Percentiles rank a stretch among this genome's conserved stretches.
phyloP scores from a whole-genome alignment of 345 rosid genomes.

The Barbarea vulgaris region DNA sequence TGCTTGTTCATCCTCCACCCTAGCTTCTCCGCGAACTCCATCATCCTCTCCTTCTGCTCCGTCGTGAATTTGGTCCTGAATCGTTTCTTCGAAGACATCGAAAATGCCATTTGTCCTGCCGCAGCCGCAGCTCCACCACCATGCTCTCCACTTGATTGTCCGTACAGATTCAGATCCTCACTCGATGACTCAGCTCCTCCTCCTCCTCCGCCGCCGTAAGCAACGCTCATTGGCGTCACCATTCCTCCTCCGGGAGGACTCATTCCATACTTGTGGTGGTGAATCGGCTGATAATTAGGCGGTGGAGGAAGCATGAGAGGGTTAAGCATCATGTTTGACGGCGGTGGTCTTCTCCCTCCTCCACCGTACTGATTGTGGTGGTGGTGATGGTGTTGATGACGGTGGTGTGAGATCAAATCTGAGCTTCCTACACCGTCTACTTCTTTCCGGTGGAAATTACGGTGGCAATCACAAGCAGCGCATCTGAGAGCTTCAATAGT shows the following conservation, averaged over 20 bases:
- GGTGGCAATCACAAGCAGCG: slow-evolving; percentile 95
- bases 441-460: slow-evolving; percentile 91
- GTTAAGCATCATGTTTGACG: slow-evolving; percentile 39
- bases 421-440: slow-evolving; percentile 44
- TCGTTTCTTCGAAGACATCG: slow-evolving; percentile 60
- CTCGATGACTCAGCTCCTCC: slow-evolving; percentile 74
- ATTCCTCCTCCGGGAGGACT: slow-evolving; percentile 55
- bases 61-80: slow-evolving; percentile 64
- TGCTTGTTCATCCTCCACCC: slow-evolving; percentile 78
- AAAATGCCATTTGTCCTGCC: slow-evolving; percentile 50
- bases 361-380: slow-evolving; percentile 24
- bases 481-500: slow-evolving; percentile 78
- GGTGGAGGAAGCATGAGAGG: slow-evolving; percentile 59
- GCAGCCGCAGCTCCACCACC: slow-evolving; percentile 33
- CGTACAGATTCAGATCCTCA: slow-evolving; percentile 64
- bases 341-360: slow-evolving; percentile 39
- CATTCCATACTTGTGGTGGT: slow-evolving; percentile 44
- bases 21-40: slow-evolving; percentile 74
- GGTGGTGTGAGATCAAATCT: slow-evolving; percentile 15
- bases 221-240: slow-evolving; percentile 71
- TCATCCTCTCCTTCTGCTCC: slow-evolving; percentile 79
- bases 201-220: slow-evolving; percentile 55
- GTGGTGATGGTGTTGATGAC: slow-evolving; percentile 11
- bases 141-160: slow-evolving; percentile 50
- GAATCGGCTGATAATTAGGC: slow-evolving; percentile 35